A percentile compares a stretch with the other conserved stretches of the same genome.
Conservation (phyloP, 2,329 filamentous ascomycete species). For the Pestalotiopsis fici region DNA sequence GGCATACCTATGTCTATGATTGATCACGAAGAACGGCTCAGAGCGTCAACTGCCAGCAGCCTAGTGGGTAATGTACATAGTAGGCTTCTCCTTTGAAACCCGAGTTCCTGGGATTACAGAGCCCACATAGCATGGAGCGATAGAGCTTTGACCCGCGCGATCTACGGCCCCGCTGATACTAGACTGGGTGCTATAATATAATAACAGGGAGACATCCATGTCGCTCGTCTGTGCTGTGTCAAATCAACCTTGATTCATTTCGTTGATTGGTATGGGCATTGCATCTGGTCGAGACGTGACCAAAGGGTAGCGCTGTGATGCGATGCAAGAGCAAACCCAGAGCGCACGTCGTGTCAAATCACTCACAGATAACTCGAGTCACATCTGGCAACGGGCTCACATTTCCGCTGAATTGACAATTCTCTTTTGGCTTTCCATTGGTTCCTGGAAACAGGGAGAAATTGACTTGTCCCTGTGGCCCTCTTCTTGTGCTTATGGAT, state of each 20-base stretch:
- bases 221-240: background rate
- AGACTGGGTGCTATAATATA: background rate
- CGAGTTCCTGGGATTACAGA: background rate
- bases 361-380: background rate
- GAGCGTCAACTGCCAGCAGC: background rate
- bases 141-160: background rate
- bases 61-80: too few species aligned
- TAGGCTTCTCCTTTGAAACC: background rate
- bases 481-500: too few species aligned
- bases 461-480: too few species aligned
- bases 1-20: too few species aligned
- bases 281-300: background rate
- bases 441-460: too few species aligned
- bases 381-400: background rate
- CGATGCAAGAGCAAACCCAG: background rate
- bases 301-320: background rate
- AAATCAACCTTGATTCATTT: background rate
- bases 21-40: too few species aligned
- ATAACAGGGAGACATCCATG: background rate
- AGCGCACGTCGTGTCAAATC: too few species aligned
- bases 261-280: background rate
- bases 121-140: background rate
- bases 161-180: background rate
- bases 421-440: too few species aligned
- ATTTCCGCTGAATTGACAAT: too few species aligned